Evolutionary conservation across 2,329 filamentous ascomycete species (phyloP), one percentile per base, ranked within the genome.

Genomic region (Sporothrix brasiliensis): DNA sequence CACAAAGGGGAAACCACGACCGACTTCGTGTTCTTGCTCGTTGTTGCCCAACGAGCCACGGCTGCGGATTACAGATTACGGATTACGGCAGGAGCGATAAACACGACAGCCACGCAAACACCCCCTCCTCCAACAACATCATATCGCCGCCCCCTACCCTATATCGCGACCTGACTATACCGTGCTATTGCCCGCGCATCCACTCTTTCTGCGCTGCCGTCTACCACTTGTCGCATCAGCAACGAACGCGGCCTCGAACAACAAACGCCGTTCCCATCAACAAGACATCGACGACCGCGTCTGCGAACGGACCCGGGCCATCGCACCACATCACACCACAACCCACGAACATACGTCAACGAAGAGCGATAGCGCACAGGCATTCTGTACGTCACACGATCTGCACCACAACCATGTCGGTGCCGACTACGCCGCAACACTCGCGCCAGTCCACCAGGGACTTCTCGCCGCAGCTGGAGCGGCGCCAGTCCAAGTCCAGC

Each of bases 381-480:
- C 34, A 41, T 34, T 14, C 7, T 44, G 13, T 21, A 7, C 10
- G 49, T 11, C 58, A 27, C 39, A 54, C 52, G 19, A 19, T 34
- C 2, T 34, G 34, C 34, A 34, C 34, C 34, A 67, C 58, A 41
- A 50, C 39, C 16, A 72, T 72, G 72, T 73, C 72, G 68, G 84
- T 83, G 69, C 86, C 87, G 66, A 82, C 81, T 65, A 88, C 87
- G 49, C 87, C 88, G 69, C 82, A 81, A 74, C 87, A 89, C 76
- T 89, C 87, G 73, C 84, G 87, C 74, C 83, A 86, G 69, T 83
- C 85, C 58, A 89, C 88, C 41, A 81, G 86, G 75, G 86, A 89
- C 73, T 82, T 81, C 73, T 80, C 79, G 68, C 86, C 84, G 2
- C 83, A 85, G 13, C 79, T 77, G 70, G 79, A 79, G 67, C 81